Conservation (phyloP, 2,329 filamentous ascomycete genomes). For the Raffaelea ambrosiae region DNA sequence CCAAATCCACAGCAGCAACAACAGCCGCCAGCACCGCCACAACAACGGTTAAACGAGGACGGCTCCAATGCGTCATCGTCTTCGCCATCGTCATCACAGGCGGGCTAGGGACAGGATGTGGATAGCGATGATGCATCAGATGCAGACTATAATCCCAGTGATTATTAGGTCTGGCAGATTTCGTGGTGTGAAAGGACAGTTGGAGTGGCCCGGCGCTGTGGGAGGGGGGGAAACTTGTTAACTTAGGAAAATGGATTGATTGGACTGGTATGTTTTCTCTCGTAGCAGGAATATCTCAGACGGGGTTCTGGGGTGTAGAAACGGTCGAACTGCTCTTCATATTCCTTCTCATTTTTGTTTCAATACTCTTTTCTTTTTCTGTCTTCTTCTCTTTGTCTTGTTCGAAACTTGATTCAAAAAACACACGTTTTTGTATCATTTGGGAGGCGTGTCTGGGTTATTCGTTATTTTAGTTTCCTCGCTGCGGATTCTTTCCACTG, state of each 20-base stretch:
- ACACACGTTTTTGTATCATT: neutral
- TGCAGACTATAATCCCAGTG: too few species aligned
- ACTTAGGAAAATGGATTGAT: neutral
- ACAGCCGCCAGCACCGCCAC: neutral
- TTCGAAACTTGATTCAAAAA: neutral
- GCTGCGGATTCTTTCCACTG: neutral
- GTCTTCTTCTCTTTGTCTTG: neutral
- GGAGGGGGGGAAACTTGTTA: too few species aligned
- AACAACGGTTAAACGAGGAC: neutral
- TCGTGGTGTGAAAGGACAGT: neutral
- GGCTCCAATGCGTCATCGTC: too few species aligned
- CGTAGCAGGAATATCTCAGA: neutral
- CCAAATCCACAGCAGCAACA: neutral
- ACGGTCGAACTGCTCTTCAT: neutral
- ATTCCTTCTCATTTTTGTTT: neutral
- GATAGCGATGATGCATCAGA: too few species aligned
- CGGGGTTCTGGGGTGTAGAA: neutral
- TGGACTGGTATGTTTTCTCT: neutral
- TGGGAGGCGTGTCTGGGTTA: neutral
- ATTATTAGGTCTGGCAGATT: neutral
- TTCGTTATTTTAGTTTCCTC: neutral
- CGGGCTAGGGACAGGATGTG: neutral
- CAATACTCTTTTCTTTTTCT: neutral
- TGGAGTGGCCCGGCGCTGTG: too few species aligned
- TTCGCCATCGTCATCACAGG: neutral